Base-by-base conservation (phyloP, 306 rosid species). In the Cyamopsis tetragonoloba region DNA sequence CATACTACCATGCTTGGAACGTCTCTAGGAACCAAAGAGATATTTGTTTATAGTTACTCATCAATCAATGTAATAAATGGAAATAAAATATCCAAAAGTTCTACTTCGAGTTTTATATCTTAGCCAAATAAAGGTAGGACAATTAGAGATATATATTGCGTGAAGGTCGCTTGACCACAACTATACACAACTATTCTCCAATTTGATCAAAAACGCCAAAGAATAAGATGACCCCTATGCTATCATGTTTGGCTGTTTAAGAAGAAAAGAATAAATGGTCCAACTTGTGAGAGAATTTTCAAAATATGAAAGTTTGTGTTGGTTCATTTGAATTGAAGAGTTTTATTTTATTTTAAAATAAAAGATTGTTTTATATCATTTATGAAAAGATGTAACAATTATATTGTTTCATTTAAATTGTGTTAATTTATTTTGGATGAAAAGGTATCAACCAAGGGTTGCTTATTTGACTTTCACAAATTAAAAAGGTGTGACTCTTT, bases 221-320 rank as follows among this genome's bases (percentile, higher is more conserved):
- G 49, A n/a, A n/a, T n/a, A n/a, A n/a, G n/a, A 51, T 35, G 58
- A 15, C 12, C 5, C 32, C 10, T 43, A 48, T 14, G 62, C 12
- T 63, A 64, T 47, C 66, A 61, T 15, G 48, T 19, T 50, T 20
- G 62, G 58, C 57, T 27, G 66, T 56, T 38, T 68, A 34, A 26
- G 42, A 14, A 54, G 34, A 50, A 64, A 54, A 58, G 68, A 23
- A 62, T 37, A 41, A 27, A 49, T 53, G 74, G 73, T 76, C 79
- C 87, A n/a, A n/a, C n/a, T n/a, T n/a, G n/a, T n/a, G n/a, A n/a
- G n/a, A n/a, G n/a, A n/a, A n/a, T n/a, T n/a, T n/a, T n/a, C n/a
- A n/a, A n/a, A n/a, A n/a, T n/a, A n/a, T n/a, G n/a, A n/a, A n/a
- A n/a, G n/a, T n/a, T n/a, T n/a, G n/a, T n/a, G n/a, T n/a, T n/a